Evolutionary conservation across 108 stramenopile species (phyloP), one percentile per base, ranked within the genome.

Genomic region (Stephanodiscus triporus): DNA sequence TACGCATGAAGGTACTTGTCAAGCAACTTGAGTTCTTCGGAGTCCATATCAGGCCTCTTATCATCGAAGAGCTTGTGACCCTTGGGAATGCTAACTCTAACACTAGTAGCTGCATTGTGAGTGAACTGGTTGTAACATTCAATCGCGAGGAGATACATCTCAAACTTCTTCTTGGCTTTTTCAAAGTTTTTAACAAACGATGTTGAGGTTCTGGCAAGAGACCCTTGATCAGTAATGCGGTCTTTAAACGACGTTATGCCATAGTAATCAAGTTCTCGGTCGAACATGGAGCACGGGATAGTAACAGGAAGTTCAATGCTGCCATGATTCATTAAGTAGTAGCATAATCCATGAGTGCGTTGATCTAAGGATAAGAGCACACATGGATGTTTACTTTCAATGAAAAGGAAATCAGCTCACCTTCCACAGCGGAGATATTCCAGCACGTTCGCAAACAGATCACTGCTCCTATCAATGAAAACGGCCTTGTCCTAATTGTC

Each of bases 211-310:
- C 2, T 49, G 48, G 6, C 48, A 49, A 49, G 5, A 49, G 48
- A 49, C 2, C 6, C 48, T 7, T 49, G 5, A 49, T 6, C 48
- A 19, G 19, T 49, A 6, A 19, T 49, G 48, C 2, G 32, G 32
- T 34, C 2, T 6, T 49, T 6, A 49, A 7, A 2, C 2, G 19
- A 16, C 48, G 48, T 49, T 2, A 60, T 60, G 2, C 59, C 59
- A 7, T 60, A 60, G 59, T 36, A 60, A 60, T 60, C 59, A 6
- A 60, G 30, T n/a, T 60, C 59, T 3, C 59, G 59, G 2, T 20
- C 19, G 59, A 60, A 60, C 36, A n/a, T 37, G 59, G 30, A 32
- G 6, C 36, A 6, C n/a, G 59, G 59, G 19, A 60, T 60, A n/a
- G 59, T 36, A 6, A 6, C 6, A n/a, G 59, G 59, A 37, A 60